Percentiles rank a stretch among this genome's conserved stretches.
phyloP scores from a whole-genome alignment of 805 yeast genomes.

The Metschnikowia lachancei region DNA sequence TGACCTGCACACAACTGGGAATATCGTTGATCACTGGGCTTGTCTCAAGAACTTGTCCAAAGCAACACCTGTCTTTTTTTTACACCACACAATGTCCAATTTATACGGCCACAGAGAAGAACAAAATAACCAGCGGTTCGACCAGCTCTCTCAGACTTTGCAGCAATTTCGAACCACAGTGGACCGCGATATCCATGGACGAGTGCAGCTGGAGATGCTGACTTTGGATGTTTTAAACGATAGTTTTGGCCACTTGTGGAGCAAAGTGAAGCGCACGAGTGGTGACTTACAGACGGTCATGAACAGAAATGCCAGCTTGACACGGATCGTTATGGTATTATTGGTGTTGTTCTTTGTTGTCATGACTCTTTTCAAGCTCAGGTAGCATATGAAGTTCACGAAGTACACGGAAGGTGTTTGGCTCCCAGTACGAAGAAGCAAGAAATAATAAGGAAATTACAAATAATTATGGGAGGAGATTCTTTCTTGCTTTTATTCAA shows the following conservation, averaged over 20 bases:
- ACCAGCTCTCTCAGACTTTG: constrained; percentile 41
- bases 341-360: constrained; percentile 33
- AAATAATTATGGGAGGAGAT: no score
- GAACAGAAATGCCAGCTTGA: constrained; percentile 41
- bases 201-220: constrained; percentile 41
- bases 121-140: constrained; percentile 43
- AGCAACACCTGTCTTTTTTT: not conserved
- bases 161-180: constrained; percentile 43
- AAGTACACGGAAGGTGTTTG: no score
- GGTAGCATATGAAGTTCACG: constrained; percentile 9
- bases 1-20: not conserved
- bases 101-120: constrained; percentile 42
- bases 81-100: constrained; percentile 14
- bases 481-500: no score
- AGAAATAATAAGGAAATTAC: no score
- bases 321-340: constrained; percentile 37
- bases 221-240: constrained; percentile 38
- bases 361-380: constrained; percentile 40
- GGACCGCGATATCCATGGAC: constrained; percentile 41
- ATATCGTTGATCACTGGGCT: not conserved
- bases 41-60: not conserved
- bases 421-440: no score
- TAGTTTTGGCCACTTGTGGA: constrained; percentile 38
- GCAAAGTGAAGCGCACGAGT: constrained; percentile 39
- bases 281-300: constrained; percentile 40